Percentiles rank a stretch among this genome's conserved stretches.
These are phyloP conservation scores for Cryphonectria nitschkei DNA, from an alignment of 2,329 filamentous ascomycete species.

Conservation along the genomic window DNA sequence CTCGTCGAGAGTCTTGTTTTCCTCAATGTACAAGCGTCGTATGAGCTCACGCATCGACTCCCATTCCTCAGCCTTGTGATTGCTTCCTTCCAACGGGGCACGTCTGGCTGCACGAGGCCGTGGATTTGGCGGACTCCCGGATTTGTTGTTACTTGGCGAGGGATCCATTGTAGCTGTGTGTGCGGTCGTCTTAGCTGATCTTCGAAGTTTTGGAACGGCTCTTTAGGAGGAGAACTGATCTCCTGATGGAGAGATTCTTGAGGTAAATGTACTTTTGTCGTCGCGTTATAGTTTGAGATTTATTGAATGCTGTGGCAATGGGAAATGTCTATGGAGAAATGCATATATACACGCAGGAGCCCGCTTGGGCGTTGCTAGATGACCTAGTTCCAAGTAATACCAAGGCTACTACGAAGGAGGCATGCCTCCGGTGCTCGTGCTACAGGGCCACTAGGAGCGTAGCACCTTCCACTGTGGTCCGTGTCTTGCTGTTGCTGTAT, in stretches of 20 bases:
- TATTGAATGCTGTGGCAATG: constrained; percentile 15
- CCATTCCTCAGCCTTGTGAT: constrained; percentile 20
- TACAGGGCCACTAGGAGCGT: constrained; percentile 11
- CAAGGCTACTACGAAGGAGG: constrained; percentile 1
- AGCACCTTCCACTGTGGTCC: constrained; percentile 12
- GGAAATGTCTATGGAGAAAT: constrained; percentile 7
- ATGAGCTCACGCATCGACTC: constrained; percentile 22
- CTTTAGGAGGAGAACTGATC: no score
- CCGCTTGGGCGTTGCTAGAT: constrained; percentile 12
- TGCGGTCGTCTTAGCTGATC: background rate
- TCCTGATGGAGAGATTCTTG: background rate
- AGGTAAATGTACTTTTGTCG: background rate
- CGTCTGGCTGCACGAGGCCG: background rate
- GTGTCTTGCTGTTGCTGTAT: constrained; percentile 18
- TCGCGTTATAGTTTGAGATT: background rate
- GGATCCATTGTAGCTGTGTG: background rate
- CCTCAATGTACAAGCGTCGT: constrained; percentile 23
- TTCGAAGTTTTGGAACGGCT: background rate
- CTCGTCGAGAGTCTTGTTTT: constrained; percentile 23
- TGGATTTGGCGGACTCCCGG: background rate
- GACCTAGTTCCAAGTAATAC: constrained; percentile 18
- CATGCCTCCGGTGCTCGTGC: constrained; percentile 9
- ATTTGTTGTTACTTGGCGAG: background rate
- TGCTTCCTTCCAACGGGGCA: constrained; percentile 9
- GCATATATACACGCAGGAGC: background rate